Percentiles rank a stretch among this genome's conserved stretches.
phyloP scores from a whole-genome alignment of 2,329 filamentous ascomycete genomes.

The Fusarium albidum region DNA sequence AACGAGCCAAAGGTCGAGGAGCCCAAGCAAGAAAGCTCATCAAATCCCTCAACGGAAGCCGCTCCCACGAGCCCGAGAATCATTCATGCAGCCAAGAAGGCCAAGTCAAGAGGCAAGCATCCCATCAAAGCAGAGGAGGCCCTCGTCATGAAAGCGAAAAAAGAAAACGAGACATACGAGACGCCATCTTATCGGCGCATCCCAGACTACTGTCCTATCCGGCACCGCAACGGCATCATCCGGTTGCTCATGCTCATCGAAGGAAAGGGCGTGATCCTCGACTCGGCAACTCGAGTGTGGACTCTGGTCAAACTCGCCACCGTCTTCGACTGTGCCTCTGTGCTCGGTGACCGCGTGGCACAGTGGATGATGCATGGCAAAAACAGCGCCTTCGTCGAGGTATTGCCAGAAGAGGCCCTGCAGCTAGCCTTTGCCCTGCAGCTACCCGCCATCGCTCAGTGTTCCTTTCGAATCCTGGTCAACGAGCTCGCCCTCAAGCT shows the following conservation, averaged over 20 bases:
- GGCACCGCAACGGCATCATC: conserved; percentile 71
- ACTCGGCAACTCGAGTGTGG: conserved; percentile 73
- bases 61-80: no score
- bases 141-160: conserved; percentile 34
- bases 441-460: conserved; percentile 52
- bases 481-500: conserved; percentile 66
- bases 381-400: conserved; percentile 68
- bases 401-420: conserved; percentile 68
- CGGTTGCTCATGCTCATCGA: conserved; percentile 67
- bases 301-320: conserved; percentile 71
- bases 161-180: conserved; percentile 29
- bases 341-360: conserved; percentile 58
- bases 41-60: background rate
- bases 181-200: conserved; percentile 48
- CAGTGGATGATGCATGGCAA: conserved; percentile 65
- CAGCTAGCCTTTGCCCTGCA: conserved; percentile 61
- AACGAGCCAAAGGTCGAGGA: background rate
- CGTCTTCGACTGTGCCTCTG: conserved; percentile 60
- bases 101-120: background rate
- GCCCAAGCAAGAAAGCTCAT: background rate
- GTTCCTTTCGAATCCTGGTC: conserved; percentile 68
- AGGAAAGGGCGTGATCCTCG: conserved; percentile 61
- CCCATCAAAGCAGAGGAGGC: conserved; percentile 16
- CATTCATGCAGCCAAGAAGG: background rate
- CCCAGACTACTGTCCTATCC: conserved; percentile 69